These are phyloP conservation scores for Ocimum tenuiflorum DNA, from an alignment of 257 asterid genomes.

Conservation along the genomic window DNA sequence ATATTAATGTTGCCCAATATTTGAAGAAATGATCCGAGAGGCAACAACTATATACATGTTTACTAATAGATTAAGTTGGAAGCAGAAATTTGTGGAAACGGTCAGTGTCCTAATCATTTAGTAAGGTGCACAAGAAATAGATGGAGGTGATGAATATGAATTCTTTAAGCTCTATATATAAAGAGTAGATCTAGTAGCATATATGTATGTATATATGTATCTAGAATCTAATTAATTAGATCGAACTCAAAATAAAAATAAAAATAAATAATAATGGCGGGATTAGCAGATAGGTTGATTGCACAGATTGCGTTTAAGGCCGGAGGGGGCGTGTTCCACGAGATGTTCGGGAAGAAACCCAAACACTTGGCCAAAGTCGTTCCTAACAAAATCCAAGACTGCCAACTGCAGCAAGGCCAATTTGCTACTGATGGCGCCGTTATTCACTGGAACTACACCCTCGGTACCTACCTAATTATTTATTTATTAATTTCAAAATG, in stretches of 20 bases:
- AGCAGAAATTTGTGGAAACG: not conserved
- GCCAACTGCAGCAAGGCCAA: conserved; percentile 24
- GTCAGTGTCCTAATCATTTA: conserved; percentile 13
- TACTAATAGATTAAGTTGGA: too few species aligned
- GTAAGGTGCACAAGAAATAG: not conserved
- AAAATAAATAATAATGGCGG: not conserved
- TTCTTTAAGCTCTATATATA: too few species aligned
- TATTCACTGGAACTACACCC: conserved; percentile 23
- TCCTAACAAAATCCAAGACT: conserved; percentile 21
- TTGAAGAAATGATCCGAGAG: too few species aligned
- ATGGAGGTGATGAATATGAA: too few species aligned
- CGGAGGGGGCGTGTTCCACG: conserved; percentile 23
- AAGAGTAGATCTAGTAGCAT: too few species aligned
- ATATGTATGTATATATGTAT: not conserved
- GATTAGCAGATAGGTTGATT: conserved; percentile 17
- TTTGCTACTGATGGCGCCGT: conserved; percentile 19
- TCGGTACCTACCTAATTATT: conserved; percentile 15
- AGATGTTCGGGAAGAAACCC: conserved; percentile 16
- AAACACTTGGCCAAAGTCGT: conserved; percentile 20
- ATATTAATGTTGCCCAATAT: too few species aligned
- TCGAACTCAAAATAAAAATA: not conserved
- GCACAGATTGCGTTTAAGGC: conserved; percentile 28
- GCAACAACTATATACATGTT: too few species aligned
- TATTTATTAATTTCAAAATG: too few species aligned
- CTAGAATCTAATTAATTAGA: not conserved